Base-by-base conservation (phyloP, 257 asterid genomes). In the Lycium barbarum region DNA sequence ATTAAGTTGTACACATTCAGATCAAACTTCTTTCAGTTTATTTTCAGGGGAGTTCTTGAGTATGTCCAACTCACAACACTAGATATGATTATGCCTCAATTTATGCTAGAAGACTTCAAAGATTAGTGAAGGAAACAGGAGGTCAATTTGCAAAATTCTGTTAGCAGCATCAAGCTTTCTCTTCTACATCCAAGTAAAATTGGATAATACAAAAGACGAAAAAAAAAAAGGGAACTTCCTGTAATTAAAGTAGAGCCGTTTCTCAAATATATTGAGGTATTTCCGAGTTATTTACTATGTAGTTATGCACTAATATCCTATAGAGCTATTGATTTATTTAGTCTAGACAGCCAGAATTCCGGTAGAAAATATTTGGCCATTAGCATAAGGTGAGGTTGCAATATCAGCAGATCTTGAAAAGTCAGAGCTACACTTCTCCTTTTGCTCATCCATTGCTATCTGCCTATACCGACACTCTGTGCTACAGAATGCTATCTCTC, bases 401-500 rank as follows among this genome's bases (percentile, higher is more conserved):
- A 86, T 88, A 72, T 86, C 90, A 78, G 49, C 86, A 49, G 90
- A 65, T 83, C 88, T 85, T 26, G 95, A 83, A 26, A 87, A 89
- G 35, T 91, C 92, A 4, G 87, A 59, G 81, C 90, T 80, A 84
- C 94, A 87, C 86, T 93, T 93, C 43, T 92, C 97, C 83, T 80
- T 91, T 71, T 90, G 89, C 84, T 95, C 97, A 15, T 95, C 98
- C 80, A 84, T 51, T 88, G 87, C 91, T 51, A 95, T 93, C 22
- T 95, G 96, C 86, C 86, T 86, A 87, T 86, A 89, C 40, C 97
- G 88, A 78, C 98, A 95, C 93, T 95, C 98, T 7, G 90, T 51
- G 79, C 98, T 95, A 84, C 98, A 95, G 74, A 95, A 95, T 13
- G 93, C 97, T 83, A 90, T 95, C 82, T 95, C 98, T 7, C 98